phyloP scores from a whole-genome alignment of 2,329 filamentous ascomycete genomes.

The Hypoxylon sp. region DNA sequence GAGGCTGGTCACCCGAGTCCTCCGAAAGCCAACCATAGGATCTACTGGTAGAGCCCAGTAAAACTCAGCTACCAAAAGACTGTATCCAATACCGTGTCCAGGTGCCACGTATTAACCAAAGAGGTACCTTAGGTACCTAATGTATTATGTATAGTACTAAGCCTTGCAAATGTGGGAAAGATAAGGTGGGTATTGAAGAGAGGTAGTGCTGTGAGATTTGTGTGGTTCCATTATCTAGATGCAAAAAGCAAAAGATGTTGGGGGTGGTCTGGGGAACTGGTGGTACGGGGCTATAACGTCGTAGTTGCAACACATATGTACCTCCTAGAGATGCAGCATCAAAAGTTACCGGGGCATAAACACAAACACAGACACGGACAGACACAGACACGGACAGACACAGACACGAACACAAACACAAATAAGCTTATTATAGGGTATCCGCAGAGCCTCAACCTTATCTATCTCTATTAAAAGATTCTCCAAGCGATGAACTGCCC shows the following conservation, averaged over 20 bases:
- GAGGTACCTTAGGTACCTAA: too few species aligned
- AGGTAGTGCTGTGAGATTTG: neutral
- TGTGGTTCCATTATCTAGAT: neutral
- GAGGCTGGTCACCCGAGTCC: neutral
- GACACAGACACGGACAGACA: too few species aligned
- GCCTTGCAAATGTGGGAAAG: neutral
- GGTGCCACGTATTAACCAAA: neutral
- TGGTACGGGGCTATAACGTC: neutral
- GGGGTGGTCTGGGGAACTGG: neutral
- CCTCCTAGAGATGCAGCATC: neutral
- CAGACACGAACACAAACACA: neutral
- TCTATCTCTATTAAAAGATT: neutral
- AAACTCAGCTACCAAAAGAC: neutral
- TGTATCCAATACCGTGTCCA: neutral
- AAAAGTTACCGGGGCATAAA: neutral
- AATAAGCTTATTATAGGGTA: conserved; percentile 1
- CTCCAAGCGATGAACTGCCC: neutral
- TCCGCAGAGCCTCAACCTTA: neutral
- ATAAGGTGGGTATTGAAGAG: neutral
- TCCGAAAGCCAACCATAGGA: neutral
- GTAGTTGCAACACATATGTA: neutral
- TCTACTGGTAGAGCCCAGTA: neutral
- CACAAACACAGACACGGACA: too few species aligned
- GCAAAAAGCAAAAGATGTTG: neutral
- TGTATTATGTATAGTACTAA: neutral